These are phyloP conservation scores for Theobroma grandiflorum DNA, from an alignment of 441 rosid genomes.

Conservation along the genomic window DNA sequence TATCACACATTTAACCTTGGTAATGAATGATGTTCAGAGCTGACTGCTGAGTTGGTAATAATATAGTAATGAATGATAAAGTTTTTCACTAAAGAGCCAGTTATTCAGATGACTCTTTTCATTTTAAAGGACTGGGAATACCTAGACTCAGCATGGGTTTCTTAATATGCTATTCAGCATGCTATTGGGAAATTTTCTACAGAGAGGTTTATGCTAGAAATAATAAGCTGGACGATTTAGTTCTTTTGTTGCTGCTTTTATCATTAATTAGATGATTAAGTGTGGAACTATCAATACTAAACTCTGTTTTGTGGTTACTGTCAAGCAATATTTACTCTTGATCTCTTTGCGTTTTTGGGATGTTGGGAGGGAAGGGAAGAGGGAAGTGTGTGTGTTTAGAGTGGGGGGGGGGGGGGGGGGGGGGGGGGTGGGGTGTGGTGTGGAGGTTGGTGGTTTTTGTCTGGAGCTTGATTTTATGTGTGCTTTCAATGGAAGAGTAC, in stretches of 20 bases:
- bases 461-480: background rate
- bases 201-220: conserved; percentile 11
- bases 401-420: background rate
- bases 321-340: background rate
- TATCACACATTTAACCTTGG: too few species aligned
- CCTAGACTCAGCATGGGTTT: background rate
- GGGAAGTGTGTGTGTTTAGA: background rate
- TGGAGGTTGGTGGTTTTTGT: too few species aligned
- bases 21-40: too few species aligned
- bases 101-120: conserved; percentile 3
- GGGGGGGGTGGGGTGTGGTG: background rate
- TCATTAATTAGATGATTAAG: background rate
- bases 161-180: background rate
- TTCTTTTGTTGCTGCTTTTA: background rate
- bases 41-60: too few species aligned
- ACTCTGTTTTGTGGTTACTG: conserved; percentile 12
- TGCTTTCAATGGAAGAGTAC: background rate
- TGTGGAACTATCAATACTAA: background rate
- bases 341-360: conserved; percentile 11
- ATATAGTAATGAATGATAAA: too few species aligned
- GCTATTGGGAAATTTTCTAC: background rate
- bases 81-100: background rate
- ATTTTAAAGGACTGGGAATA: conserved; percentile 1
- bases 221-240: conserved; percentile 10
- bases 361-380: background rate